A percentile compares a stretch with the other conserved stretches of the same genome.
These are phyloP conservation scores for Solanum stenotomum DNA, from an alignment of 257 asterid species.

Conservation along the genomic window DNA sequence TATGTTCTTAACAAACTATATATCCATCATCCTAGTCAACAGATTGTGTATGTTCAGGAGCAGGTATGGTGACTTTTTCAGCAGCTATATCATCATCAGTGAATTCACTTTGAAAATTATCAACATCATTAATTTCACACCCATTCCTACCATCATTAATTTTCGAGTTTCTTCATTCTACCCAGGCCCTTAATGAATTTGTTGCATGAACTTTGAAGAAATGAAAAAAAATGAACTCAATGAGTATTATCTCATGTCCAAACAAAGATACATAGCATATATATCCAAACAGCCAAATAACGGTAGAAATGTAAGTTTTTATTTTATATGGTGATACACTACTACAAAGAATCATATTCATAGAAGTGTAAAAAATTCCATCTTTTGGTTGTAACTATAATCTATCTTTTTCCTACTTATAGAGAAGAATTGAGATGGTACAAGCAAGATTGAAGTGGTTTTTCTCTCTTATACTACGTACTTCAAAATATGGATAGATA, in stretches of 20 bases:
- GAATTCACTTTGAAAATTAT: not conserved
- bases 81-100: not conserved
- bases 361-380: not conserved
- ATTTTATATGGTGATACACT: too few species aligned
- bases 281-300: too few species aligned
- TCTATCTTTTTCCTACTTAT: not conserved
- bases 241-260: too few species aligned
- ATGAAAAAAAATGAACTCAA: too few species aligned
- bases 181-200: too few species aligned
- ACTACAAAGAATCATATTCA: not conserved
- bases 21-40: too few species aligned
- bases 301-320: too few species aligned
- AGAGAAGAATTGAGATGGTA: not conserved
- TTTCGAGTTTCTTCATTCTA: too few species aligned
- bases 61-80: too few species aligned
- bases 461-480: not conserved
- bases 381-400: not conserved
- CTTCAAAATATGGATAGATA: not conserved
- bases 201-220: too few species aligned
- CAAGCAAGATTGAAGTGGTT: not conserved
- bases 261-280: too few species aligned
- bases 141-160: not conserved
- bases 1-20: too few species aligned
- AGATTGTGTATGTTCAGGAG: not conserved
- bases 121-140: not conserved